Base-by-base conservation (phyloP, 768 basidiomycete species). In the Tubosaeta brunneosetosa region DNA sequence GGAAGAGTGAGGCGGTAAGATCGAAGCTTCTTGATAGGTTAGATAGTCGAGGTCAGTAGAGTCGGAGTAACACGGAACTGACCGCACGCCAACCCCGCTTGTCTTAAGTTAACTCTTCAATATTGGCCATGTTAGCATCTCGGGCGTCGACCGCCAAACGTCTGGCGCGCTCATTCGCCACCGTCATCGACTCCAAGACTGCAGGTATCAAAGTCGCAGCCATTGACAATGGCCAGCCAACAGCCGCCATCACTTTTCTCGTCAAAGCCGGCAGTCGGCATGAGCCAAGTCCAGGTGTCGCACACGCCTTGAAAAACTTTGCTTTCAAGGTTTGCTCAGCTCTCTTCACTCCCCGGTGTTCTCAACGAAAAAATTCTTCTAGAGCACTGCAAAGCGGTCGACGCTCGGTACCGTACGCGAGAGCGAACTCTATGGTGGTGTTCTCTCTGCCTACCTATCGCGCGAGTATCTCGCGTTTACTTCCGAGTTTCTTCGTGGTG, bases 221-320 rank as follows among this genome's bases (percentile, higher is more conserved):
- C 25, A 70, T 88, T 55, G 92, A 97, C 75, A 77, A 82, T 61
- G 87, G 83, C 64, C 85, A 88, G 64, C 84, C 92, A 41, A 94
- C 92, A 6, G 77, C 90, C 27, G 81, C 88, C 50, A 82, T 99
- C 66, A 92, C 93, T 46, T 77, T 97, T 63, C 80, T 95, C 57
- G 83, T 97, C 71, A 95, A 94, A 72, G 95, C 91, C 51, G 95
- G 95, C 50, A 85, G 85, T 65, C 78, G 97, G 64, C 94, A 84
- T 69, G 89, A 99, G 77, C 72, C 83, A 57, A 86, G 86, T 66
- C 83, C 92, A 40, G 95, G 95, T 62, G 83, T 93, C 53, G 94
- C 95, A 3, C 91, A 95, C 76, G 86, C 84, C 55, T 80, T 97
- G 71, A 97, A 97, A 81, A 94, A 93, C 83, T 97, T 94, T 81